Base-by-base conservation (phyloP, 305 asterid genomes). In the Withania somnifera region DNA sequence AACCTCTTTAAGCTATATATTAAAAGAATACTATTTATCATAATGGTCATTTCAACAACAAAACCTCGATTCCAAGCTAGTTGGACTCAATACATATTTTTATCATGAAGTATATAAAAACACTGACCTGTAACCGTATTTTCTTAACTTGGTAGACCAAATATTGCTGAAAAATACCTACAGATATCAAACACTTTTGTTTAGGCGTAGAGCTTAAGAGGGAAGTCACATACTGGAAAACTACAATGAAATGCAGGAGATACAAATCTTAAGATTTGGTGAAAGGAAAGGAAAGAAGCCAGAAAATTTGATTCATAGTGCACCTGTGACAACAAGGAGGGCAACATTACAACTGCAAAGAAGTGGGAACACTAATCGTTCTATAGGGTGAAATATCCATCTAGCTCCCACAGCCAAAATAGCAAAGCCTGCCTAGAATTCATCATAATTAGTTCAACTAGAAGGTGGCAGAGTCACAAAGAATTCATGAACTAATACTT, bases 371-470 rank as follows among this genome's bases (percentile, higher is more conserved):
- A 91, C 87, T 81, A 94, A 85, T 57, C 84, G 91, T 36, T 85
- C 84, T 9, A 86, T 83, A 58, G 94, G 87, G 38, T 82, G 92
- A 85, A 95, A 92, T 81, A 95, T 88, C 94, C 93, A 89, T 26
- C 91, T 85, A 82, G 94, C 97, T 85, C 98, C 97, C 83, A 87
- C 91, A 53, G 94, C 97, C 83, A 95, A 85, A 91, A 92, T 85
- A 82, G 93, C 97, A 90, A 91, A 95, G 87, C 98, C 99, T 90
- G 98, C 94, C 99, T 96, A 93, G 86, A 93, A 85, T 87, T 80
- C 77, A 83, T 84, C 13, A 85, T 67, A 85, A 88, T 89, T 85
- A 89, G 87, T 82, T 81, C 75, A 47, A 53, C 80, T 58, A 30
- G 79, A 60, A 79, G 67, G 80, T 42, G 81, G 77, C 64, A 75